Percentiles rank a stretch among this genome's conserved stretches.
Evolutionary conservation across 306 rosid species (phyloP).

Genomic region (Medicago ruthenica): DNA sequence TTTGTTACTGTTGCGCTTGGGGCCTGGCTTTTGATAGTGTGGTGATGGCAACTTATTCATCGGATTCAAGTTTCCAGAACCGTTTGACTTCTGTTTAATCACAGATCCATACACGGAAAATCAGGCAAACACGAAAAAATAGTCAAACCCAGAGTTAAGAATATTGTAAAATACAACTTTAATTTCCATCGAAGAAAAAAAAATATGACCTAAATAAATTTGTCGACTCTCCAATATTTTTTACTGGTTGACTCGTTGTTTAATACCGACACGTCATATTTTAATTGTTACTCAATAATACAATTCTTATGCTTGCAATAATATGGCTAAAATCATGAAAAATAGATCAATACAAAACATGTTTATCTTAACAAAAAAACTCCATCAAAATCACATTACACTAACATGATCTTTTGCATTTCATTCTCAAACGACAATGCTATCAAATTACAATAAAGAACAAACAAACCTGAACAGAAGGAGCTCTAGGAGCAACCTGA

Average conservation of each 20-base stretch:
- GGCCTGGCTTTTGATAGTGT: conserved; percentile 67
- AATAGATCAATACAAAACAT: not conserved
- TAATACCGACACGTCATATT: not conserved
- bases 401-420: not conserved
- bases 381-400: conserved; percentile 1
- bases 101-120: conserved; percentile 48
- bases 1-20: conserved; percentile 65
- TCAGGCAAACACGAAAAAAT: conserved; percentile 15
- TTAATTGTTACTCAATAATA: conserved; percentile 9
- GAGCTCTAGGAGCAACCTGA: conserved; percentile 50
- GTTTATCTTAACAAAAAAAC: conserved; percentile 5
- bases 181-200: not conserved
- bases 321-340: conserved; percentile 9
- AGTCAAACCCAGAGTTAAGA: conserved; percentile 18
- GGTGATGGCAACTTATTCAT: conserved; percentile 57
- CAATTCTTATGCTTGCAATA: not conserved
- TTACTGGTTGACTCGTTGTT: not conserved
- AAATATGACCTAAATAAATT: not conserved
- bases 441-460: not conserved
- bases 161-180: conserved; percentile 9
- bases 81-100: conserved; percentile 59
- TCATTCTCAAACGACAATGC: conserved; percentile 26
- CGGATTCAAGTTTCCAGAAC: conserved; percentile 63
- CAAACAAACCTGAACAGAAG: conserved; percentile 59
- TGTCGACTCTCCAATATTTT: not conserved